phyloP scores from a whole-genome alignment of 768 basidiomycete genomes.

The Sarcodon aspratus region DNA sequence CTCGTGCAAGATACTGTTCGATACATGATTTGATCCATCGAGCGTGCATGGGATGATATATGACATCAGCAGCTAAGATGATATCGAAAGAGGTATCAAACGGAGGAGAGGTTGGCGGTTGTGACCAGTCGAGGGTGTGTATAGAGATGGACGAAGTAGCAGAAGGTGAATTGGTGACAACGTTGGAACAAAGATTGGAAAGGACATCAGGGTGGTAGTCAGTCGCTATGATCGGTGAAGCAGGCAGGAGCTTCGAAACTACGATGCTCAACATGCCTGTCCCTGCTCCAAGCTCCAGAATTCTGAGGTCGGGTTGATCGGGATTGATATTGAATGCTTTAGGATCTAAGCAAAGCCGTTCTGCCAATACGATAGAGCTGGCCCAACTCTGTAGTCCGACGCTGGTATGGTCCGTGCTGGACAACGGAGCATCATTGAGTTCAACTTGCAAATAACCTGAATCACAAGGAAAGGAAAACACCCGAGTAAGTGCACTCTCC shows the following conservation, averaged over 20 bases:
- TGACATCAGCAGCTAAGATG: conserved; percentile 69
- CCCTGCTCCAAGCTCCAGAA: conserved; percentile 80
- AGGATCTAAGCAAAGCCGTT: conserved; percentile 43
- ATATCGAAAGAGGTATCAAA: conserved; percentile 43
- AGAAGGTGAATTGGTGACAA: conserved; percentile 33
- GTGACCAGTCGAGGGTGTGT: conserved; percentile 53
- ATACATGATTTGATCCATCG: conserved; percentile 58
- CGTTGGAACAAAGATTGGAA: conserved; percentile 50
- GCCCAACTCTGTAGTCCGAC: conserved; percentile 85
- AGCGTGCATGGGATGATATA: conserved; percentile 65
- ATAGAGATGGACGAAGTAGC: conserved; percentile 26
- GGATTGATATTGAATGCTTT: conserved; percentile 24
- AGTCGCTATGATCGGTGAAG: conserved; percentile 42
- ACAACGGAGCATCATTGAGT: conserved; percentile 61
- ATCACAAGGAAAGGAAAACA: conserved; percentile 33
- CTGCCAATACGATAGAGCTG: conserved; percentile 60
- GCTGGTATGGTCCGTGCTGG: conserved; percentile 57
- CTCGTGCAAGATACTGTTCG: conserved; percentile 27
- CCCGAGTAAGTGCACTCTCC: conserved; percentile 34
- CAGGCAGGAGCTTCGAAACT: conserved; percentile 35
- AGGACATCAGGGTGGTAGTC: conserved; percentile 76
- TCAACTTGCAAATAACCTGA: conserved; percentile 24
- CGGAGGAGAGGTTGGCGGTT: conserved; percentile 24
- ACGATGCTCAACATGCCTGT: conserved; percentile 77
- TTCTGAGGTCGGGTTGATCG: conserved; percentile 3